Percentiles rank a stretch among this genome's conserved stretches.
Conservation (phyloP, 306 rosid genomes). For the Fragaria ananassa region DNA sequence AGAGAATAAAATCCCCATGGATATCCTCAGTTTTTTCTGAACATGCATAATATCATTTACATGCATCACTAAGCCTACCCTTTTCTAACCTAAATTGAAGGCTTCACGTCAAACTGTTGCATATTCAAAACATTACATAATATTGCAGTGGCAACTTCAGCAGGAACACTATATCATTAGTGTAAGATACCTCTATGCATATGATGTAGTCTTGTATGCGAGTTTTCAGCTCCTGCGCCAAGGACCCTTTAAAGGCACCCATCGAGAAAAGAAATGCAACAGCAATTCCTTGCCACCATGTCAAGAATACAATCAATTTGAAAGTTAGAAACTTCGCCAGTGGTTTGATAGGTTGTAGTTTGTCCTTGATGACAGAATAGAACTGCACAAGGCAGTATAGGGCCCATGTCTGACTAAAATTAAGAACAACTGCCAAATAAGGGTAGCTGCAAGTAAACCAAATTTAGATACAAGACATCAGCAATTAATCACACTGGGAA, state of each 20-base stretch:
- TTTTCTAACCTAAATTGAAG: neutral
- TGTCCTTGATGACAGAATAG: slow-evolving; percentile 86
- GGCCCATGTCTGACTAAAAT: slow-evolving; percentile 99
- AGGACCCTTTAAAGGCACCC: slow-evolving; percentile 81
- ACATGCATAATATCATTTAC: neutral
- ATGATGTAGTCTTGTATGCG: slow-evolving; percentile 94
- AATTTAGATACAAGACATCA: slow-evolving; percentile 25
- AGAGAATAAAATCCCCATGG: neutral
- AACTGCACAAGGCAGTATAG: slow-evolving; percentile 94
- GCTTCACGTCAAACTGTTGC: neutral
- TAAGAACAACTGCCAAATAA: slow-evolving; percentile 86
- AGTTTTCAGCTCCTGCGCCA: slow-evolving; percentile 78
- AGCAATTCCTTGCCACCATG: slow-evolving; percentile 99
- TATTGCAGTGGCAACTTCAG: neutral
- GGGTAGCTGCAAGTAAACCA: slow-evolving; percentile 75
- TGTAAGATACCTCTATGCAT: slow-evolving; percentile 80
- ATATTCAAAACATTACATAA: neutral
- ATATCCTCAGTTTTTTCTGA: neutral
- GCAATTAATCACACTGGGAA: neutral
- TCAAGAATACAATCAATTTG: slow-evolving; percentile 88
- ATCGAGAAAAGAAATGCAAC: slow-evolving; percentile 83
- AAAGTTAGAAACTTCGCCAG: slow-evolving; percentile 83
- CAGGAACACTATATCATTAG: slow-evolving; percentile 7
- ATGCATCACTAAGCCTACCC: neutral
- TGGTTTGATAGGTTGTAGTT: slow-evolving; percentile 84